Conservation (phyloP, 2,329 filamentous ascomycete species). For the Hypoxylon sp. region DNA sequence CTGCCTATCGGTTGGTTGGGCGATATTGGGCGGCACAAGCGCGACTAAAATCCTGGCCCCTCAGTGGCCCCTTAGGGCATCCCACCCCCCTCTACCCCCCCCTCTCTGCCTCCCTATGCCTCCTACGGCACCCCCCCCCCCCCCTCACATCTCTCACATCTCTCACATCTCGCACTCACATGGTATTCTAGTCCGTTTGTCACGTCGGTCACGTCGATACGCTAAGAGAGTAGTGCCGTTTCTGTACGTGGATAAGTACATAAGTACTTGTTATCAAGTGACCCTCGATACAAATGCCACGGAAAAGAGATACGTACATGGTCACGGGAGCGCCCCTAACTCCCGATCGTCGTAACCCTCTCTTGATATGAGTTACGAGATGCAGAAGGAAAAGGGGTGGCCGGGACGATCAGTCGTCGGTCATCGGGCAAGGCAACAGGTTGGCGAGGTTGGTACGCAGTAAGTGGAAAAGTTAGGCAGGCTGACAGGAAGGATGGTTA, state of each 20-base stretch:
- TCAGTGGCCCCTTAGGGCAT: conserved; percentile 11
- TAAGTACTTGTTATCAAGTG: conserved; percentile 26
- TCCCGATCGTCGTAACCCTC: conserved; percentile 30
- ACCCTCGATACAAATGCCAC: conserved; percentile 26
- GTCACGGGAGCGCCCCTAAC: conserved; percentile 27
- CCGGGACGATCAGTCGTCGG: conserved; percentile 31
- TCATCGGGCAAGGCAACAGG: neutral
- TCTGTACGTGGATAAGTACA: conserved; percentile 14
- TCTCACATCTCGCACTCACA: no score
- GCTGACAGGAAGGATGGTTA: conserved; percentile 15
- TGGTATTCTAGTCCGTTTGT: conserved; percentile 31
- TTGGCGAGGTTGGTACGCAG: no score
- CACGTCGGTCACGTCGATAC: conserved; percentile 12
- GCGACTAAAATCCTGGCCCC: conserved; percentile 27
- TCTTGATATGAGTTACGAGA: conserved; percentile 11
- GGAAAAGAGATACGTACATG: conserved; percentile 13
- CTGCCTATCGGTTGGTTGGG: conserved; percentile 28
- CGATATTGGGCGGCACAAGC: conserved; percentile 35
- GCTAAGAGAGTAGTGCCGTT: conserved; percentile 15
- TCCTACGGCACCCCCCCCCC: no score
- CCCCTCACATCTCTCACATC: no score
- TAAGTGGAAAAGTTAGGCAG: conserved; percentile 1
- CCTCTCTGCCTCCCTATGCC: neutral
- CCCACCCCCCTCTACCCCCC: neutral
- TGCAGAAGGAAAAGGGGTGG: conserved; percentile 32